phyloP scores from a whole-genome alignment of 2,329 filamentous ascomycete genomes.

The Alternaria sp. region DNA sequence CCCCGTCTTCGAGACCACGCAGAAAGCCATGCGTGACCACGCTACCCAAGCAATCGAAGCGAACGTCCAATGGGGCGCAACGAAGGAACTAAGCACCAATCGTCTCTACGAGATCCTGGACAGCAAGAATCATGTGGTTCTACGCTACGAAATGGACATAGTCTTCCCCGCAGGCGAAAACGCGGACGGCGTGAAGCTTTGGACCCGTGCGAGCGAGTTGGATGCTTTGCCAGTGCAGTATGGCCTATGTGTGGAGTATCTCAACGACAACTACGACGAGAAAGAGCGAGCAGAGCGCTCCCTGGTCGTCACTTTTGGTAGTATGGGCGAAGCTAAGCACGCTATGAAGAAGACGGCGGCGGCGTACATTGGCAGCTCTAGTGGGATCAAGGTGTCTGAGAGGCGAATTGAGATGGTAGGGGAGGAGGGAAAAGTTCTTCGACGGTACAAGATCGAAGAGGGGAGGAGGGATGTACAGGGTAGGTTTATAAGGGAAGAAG shows the following conservation, averaged over 20 bases:
- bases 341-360: constrained; percentile 5
- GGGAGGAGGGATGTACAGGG: background rate
- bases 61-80: constrained; percentile 2
- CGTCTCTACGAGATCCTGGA: constrained; percentile 6
- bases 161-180: background rate
- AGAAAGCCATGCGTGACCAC: constrained; percentile 2
- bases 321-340: background rate
- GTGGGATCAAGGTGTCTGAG: background rate
- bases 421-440: background rate
- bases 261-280: background rate
- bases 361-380: background rate
- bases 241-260: background rate
- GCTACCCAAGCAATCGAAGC: background rate
- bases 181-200: background rate
- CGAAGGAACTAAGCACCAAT: background rate
- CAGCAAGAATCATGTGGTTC: background rate
- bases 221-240: background rate
- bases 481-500: background rate
- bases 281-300: background rate
- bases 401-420: constrained; percentile 2
- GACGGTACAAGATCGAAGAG: background rate
- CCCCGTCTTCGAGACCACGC: background rate
- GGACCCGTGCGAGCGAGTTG: background rate
- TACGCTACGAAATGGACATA: constrained; percentile 9
- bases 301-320: constrained; percentile 4